Conservation (phyloP, 257 asterid species). For the Sherardia arvensis region DNA sequence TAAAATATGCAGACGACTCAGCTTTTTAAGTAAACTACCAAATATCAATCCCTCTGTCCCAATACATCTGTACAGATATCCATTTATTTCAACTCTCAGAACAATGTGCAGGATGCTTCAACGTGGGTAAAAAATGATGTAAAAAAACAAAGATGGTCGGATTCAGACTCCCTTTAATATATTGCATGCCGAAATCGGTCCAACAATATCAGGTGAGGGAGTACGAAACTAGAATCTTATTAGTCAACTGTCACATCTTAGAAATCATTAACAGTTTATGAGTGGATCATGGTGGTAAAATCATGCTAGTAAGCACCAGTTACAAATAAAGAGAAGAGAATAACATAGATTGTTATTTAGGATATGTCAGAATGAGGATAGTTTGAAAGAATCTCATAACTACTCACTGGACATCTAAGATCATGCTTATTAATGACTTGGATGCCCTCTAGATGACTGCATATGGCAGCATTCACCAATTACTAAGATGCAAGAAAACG, state of each 20-base stretch:
- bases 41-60: background rate
- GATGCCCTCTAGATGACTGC: background rate
- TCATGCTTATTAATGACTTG: background rate
- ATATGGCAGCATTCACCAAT: background rate
- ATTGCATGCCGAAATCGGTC: background rate
- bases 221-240: background rate
- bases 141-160: background rate
- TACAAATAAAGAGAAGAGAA: background rate
- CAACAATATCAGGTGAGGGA: background rate
- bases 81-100: background rate
- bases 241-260: background rate
- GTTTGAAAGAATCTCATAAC: background rate
- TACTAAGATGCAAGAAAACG: background rate
- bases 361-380: background rate
- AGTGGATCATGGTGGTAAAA: no score
- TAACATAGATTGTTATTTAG: background rate
- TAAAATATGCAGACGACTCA: background rate
- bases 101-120: background rate
- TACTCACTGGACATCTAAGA: background rate
- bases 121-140: background rate
- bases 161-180: background rate
- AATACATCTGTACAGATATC: background rate
- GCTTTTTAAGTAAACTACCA: background rate
- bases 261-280: background rate
- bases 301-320: background rate